Evolutionary conservation across 2,329 filamentous ascomycete genomes (phyloP), one percentile per base, ranked within the genome.

Genomic region (Cercospora nicotianae): DNA sequence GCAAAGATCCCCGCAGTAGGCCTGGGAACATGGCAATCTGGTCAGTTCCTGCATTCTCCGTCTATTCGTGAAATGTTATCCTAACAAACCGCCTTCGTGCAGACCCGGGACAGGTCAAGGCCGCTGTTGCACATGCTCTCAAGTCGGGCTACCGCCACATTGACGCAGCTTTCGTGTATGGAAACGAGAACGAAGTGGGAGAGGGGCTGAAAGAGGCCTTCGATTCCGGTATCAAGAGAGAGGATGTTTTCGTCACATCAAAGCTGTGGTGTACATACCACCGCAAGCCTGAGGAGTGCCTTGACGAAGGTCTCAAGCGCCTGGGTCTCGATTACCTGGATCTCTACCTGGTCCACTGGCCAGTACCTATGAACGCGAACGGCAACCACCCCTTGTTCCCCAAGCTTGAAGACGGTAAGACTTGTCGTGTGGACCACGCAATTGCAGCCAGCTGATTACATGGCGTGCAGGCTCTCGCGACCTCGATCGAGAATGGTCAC

Each of bases 231-330:
- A 83, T 87, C 74, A 91, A 90, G 85, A 87, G 92, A 69, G 87
- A 91, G 78, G 91, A 96, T 67, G 81, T 96, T 69, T 96, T 95
- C 81, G 87, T 96, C 67, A 91, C 92, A 64, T 92, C 89, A 75
- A 96, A 96, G 85, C 86, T 94, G 42, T 96, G 92, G 91, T 90
- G 89, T 76, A 92, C 91, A 61, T 94, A 91, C 82, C 89, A 90
- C 79, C 87, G 87, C 31, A 85, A 89, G 6, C 88, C 88, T 5
- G 89, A 91, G 80, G 82, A 90, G 74, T 88, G 86, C 39, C 84
- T 95, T 39, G 87, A 92, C 72, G 89, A 90, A 84, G 91, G 89
- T 75, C 83, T 95, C 77, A 87, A 89, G 80, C 85, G 86, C 68
- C 82, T 96, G 39, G 91, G 91, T 1, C 82, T 95, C 59, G 90